These are phyloP conservation scores for Ceriops decandra DNA, from an alignment of 345 rosid species.

Conservation along the genomic window DNA sequence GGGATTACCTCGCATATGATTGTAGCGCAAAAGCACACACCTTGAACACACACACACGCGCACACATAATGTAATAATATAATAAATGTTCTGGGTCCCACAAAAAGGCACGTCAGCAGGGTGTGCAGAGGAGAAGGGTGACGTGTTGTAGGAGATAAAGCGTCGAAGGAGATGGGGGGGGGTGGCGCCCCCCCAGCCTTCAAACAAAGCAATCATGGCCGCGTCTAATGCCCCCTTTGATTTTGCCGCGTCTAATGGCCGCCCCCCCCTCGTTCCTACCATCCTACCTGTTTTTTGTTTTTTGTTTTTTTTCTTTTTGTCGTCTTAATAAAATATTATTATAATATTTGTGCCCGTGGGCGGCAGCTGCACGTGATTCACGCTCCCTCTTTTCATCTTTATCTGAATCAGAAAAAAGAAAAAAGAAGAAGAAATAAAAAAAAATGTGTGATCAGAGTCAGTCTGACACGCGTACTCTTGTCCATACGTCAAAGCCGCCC, in stretches of 20 bases:
- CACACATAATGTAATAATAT: no score
- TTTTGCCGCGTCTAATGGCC: neutral
- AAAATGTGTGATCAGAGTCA: neutral
- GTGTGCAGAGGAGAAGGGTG: neutral
- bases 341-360: neutral
- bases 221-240: neutral
- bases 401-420: no score
- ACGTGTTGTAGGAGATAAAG: neutral
- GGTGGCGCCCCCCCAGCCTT: no score
- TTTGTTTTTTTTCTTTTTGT: neutral
- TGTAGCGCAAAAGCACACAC: no score
- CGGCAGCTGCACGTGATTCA: conserved; percentile 6
- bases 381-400: neutral
- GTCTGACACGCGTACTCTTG: neutral
- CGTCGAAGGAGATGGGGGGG: neutral
- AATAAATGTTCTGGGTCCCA: no score
- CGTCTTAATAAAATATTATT: no score
- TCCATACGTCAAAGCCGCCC: no score
- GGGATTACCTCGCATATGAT: no score
- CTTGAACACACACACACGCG: no score
- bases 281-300: neutral
- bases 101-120: no score
- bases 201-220: neutral
- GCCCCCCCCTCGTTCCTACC: neutral
- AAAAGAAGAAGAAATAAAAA: no score